phyloP scores from a whole-genome alignment of 768 basidiomycete species.

The Wakefieldia striispora region DNA sequence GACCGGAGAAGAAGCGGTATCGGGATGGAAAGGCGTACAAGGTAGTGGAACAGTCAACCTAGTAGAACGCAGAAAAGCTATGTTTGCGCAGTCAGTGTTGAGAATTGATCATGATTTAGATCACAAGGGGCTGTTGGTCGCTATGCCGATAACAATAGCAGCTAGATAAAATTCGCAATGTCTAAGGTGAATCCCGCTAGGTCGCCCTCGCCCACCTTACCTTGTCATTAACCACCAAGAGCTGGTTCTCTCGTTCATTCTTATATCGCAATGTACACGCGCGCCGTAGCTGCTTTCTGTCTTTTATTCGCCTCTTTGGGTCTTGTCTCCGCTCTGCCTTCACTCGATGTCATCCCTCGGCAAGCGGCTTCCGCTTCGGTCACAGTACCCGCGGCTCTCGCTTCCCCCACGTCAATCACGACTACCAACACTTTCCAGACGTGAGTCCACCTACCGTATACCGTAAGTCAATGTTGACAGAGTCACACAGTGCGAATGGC shows the following conservation, averaged over 20 bases:
- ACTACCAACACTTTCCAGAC: constrained; percentile 38
- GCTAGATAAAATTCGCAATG: constrained; percentile 2
- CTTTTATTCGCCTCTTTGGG: constrained; percentile 23
- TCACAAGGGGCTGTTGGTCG: constrained; percentile 10
- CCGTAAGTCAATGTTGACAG: background rate
- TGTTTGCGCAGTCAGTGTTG: background rate
- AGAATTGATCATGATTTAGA: background rate
- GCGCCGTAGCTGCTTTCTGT: constrained; percentile 20
- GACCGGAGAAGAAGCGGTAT: constrained; percentile 43
- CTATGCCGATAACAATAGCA: constrained; percentile 19
- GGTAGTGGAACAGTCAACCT: constrained; percentile 53
- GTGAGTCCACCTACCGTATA: constrained; percentile 30
- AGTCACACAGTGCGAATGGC: constrained; percentile 43
- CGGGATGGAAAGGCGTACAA: constrained; percentile 81
- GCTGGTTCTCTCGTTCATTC: constrained; percentile 39
- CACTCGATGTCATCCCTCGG: constrained; percentile 15
- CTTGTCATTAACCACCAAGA: constrained; percentile 22
- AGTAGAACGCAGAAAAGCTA: background rate
- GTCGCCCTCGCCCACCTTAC: constrained; percentile 3
- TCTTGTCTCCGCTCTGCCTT: constrained; percentile 29
- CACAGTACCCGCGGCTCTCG: constrained; percentile 20
- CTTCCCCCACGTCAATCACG: constrained; percentile 35
- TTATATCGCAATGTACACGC: constrained; percentile 22
- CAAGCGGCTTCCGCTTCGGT: constrained; percentile 20
- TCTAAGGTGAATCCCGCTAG: background rate